These are phyloP conservation scores for Colletotrichum lini DNA, from an alignment of 2,329 filamentous ascomycete genomes.

Conservation along the genomic window DNA sequence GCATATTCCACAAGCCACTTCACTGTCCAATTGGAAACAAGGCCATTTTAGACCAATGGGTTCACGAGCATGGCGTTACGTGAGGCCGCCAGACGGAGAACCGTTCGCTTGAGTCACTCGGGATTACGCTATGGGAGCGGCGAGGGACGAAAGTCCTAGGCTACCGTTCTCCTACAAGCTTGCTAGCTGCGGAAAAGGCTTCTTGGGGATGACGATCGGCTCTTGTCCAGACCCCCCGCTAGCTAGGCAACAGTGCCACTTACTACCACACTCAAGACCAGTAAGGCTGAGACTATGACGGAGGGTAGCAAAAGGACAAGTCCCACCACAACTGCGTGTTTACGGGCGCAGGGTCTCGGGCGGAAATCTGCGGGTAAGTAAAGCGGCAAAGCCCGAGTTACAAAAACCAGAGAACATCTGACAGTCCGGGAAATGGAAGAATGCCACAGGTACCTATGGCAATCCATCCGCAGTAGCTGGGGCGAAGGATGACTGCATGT, in stretches of 20 bases:
- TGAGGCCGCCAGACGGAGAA: slow-evolving; percentile 8
- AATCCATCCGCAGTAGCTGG: background rate
- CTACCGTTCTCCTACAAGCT: background rate
- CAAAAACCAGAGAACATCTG: too few relatives aligned
- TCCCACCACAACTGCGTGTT: background rate
- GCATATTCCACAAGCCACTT: background rate
- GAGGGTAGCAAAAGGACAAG: background rate
- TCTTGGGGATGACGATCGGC: background rate
- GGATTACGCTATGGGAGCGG: slow-evolving; percentile 10
- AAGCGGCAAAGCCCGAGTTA: background rate
- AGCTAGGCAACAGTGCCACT: slow-evolving; percentile 11
- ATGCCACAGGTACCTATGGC: background rate
- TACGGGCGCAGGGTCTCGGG: background rate
- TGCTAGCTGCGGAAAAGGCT: background rate
- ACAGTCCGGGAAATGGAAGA: background rate
- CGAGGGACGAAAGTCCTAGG: background rate
- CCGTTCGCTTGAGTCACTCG: slow-evolving; percentile 18
- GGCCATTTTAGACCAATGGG: background rate
- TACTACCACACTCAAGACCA: background rate
- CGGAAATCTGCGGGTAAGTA: background rate
- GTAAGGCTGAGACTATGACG: slow-evolving; percentile 4
- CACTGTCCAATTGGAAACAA: background rate
- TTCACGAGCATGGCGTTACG: background rate
- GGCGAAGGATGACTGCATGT: slow-evolving; percentile 9
- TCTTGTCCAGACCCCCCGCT: background rate